Conservation (phyloP, 2,329 filamentous ascomycete genomes). For the Phialocephala subalpina region DNA sequence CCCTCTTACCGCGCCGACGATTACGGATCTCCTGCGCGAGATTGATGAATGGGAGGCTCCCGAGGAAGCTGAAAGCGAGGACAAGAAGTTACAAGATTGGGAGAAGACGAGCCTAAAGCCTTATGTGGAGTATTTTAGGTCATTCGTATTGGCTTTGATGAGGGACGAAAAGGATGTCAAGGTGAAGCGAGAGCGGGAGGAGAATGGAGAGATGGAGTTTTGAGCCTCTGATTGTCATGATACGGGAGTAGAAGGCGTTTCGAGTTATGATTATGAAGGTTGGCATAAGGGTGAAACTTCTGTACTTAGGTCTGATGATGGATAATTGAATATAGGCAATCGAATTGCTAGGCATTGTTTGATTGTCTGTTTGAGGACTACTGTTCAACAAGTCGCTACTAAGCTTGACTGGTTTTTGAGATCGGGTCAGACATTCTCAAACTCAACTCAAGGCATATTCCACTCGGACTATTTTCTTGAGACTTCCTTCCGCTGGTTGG, state of each 20-base stretch:
- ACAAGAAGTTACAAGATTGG: constrained; percentile 77
- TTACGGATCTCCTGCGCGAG: constrained; percentile 80
- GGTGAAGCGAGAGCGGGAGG: constrained; percentile 58
- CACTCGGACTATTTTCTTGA: neutral
- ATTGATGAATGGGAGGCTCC: constrained; percentile 80
- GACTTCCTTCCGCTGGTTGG: neutral
- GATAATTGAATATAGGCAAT: constrained; percentile 5
- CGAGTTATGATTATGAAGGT: neutral
- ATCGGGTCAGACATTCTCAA: neutral
- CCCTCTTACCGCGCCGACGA: constrained; percentile 87
- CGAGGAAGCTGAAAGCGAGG: constrained; percentile 51
- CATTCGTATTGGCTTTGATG: constrained; percentile 80
- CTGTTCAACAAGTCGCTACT: neutral
- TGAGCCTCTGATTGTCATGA: constrained; percentile 45
- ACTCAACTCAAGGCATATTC: neutral
- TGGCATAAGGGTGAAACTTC: neutral
- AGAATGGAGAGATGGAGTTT: constrained; percentile 70
- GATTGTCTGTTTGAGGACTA: constrained; percentile 7
- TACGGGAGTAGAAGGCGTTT: neutral
- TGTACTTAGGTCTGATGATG: constrained; percentile 1
- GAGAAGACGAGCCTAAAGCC: constrained; percentile 96
- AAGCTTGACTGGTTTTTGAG: neutral
- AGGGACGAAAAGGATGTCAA: constrained; percentile 72
- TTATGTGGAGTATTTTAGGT: constrained; percentile 88
- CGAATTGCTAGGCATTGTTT: neutral